Evolutionary conservation across 2,329 filamentous ascomycete species (phyloP), one percentile per base, ranked within the genome.

Genomic region (Neocucurbitaria cava): DNA sequence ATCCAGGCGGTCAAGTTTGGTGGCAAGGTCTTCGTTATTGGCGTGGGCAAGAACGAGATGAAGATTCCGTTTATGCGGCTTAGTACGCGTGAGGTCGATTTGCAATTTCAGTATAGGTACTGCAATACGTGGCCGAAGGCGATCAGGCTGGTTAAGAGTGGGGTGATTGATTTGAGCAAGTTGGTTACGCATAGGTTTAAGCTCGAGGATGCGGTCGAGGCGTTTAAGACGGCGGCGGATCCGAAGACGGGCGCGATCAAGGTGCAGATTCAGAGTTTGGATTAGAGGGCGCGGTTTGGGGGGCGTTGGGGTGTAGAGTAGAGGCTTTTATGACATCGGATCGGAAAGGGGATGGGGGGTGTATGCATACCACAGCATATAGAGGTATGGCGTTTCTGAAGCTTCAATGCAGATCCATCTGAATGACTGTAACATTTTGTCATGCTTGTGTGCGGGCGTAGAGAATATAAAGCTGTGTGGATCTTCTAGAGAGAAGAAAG

Each of bases 21-120:
- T 62, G 94, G 95, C 68, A 96, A 96, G 79, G 94, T 98, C 49
- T 98, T 98, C 73, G 89, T 98, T 61, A 96, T 97, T 63, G 94
- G 94, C 36, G 93, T 98, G 2, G 95, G 94, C 64, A 94, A 90
- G 83, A 93, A 95, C 75, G 91, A 97, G 82, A 95, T 98, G 82
- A 92, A 86, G 77, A 89, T 98, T 61, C 94, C 94, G 24, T 98
- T 98, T 77, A 97, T 97, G 94, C 82, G 92, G 46, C 85, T 94
- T 53, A 94, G 89, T 68, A 94, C 93, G 5, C 86, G 91, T 61
- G 95, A 98, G 80, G 90, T 98, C 66, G 94, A 98, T 78, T 82
- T 98, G 56, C 91, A 96, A 79, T 95, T 97, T 77, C 94, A 98
- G 81, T 98, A 98, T 81, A 87, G 95, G 58, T 98, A 98, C 82